A percentile compares a stretch with the other conserved stretches of the same genome.
Evolutionary conservation across 768 basidiomycete species (phyloP).

Genomic region (Trametes maxima): DNA sequence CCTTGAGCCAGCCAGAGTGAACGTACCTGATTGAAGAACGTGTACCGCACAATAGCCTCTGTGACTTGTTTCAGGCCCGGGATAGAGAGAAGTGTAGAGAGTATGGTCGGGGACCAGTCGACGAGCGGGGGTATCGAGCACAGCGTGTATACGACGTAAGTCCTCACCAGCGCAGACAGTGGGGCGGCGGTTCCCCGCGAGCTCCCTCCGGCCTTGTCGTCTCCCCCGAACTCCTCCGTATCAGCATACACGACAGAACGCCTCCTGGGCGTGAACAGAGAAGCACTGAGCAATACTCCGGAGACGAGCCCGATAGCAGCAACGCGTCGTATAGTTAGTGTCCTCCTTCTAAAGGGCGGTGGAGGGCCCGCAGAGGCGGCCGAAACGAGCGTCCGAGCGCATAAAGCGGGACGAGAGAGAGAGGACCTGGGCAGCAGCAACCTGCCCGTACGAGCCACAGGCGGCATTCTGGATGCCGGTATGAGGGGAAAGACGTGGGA

Average conservation of each 20-base stretch:
- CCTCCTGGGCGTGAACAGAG: not conserved
- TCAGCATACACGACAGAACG: slow-evolving; percentile 27
- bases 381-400: not conserved
- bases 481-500: not conserved
- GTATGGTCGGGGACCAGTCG: slow-evolving; percentile 69
- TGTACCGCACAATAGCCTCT: slow-evolving; percentile 68
- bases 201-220: not conserved
- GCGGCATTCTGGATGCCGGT: not conserved
- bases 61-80: slow-evolving; percentile 62
- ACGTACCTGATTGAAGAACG: slow-evolving; percentile 83
- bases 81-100: slow-evolving; percentile 60
- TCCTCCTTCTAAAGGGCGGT: not conserved
- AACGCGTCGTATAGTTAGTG: not conserved
- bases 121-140: slow-evolving; percentile 78
- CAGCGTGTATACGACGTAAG: slow-evolving; percentile 82
- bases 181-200: slow-evolving; percentile 16
- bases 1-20: too few relatives aligned
- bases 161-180: slow-evolving; percentile 52
- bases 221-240: slow-evolving; percentile 5
- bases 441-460: slow-evolving; percentile 5
- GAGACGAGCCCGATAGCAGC: not conserved
- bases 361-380: not conserved
- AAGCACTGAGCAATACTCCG: not conserved
- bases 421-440: not conserved
- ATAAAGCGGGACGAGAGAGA: not conserved